Evolutionary conservation across 2,329 filamentous ascomycete genomes (phyloP).

Genomic region (Sporothrix phasma): DNA sequence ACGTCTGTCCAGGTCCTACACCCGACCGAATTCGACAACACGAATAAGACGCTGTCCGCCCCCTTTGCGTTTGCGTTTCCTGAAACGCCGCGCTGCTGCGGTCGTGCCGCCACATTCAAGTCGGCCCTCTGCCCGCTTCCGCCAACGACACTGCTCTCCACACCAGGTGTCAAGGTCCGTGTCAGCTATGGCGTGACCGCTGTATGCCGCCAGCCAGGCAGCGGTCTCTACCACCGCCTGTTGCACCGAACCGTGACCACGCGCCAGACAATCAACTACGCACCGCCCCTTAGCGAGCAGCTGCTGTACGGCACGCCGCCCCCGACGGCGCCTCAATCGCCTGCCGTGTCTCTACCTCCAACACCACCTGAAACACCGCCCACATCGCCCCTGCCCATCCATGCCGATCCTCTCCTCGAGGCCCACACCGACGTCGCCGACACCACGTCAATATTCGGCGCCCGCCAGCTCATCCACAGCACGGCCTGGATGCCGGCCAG

Average conservation of each 20-base stretch:
- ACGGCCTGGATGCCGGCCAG: constrained; percentile 1
- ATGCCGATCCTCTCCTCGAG: not conserved
- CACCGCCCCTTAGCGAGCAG: not conserved
- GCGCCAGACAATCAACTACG: not conserved
- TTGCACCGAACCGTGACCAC: not conserved
- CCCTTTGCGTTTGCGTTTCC: constrained; percentile 6
- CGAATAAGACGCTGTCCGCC: not conserved
- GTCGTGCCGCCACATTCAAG: not conserved
- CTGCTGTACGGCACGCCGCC: not conserved
- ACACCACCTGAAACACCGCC: not conserved
- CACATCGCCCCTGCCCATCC: not conserved
- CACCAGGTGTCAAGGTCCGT: not conserved
- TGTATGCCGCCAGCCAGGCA: not conserved
- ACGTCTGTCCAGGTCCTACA: not conserved
- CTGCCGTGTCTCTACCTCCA: no score
- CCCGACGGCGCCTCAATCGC: not conserved
- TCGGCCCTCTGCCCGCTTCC: constrained; percentile 5
- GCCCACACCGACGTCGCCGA: not conserved
- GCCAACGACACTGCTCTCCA: not conserved
- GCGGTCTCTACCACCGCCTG: not conserved
- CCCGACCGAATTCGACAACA: not conserved
- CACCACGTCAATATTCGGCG: not conserved
- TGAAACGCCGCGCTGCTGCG: not conserved
- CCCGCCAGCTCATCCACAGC: constrained; percentile 4
- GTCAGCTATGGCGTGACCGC: constrained; percentile 11